These are phyloP conservation scores for Neofusicoccum parvum DNA, from an alignment of 2,329 filamentous ascomycete species.

Conservation along the genomic window DNA sequence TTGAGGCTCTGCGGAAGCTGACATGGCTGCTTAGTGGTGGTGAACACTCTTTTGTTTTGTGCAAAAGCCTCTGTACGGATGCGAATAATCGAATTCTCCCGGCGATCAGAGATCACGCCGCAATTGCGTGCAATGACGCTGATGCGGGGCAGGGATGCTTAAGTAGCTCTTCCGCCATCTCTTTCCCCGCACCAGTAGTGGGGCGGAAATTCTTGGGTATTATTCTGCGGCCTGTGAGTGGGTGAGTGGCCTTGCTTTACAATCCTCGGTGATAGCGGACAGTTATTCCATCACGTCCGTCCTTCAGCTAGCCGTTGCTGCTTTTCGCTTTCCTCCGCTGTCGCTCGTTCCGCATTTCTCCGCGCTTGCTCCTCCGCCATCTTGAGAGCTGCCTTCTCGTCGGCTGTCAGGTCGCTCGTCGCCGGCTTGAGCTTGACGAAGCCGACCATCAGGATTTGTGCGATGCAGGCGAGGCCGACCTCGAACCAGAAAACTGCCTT, in stretches of 20 bases:
- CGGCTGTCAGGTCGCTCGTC: slow-evolving; percentile 22
- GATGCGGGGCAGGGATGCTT: slow-evolving; percentile 6
- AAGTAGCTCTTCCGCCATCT: background rate
- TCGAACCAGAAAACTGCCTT: slow-evolving; percentile 69
- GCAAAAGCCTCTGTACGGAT: too few species aligned
- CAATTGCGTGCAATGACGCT: slow-evolving; percentile 4
- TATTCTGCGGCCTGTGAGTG: background rate
- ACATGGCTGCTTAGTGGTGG: background rate
- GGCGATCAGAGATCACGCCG: background rate
- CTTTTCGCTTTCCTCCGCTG: background rate
- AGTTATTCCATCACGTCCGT: background rate
- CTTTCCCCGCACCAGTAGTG: background rate
- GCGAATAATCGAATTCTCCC: too few species aligned
- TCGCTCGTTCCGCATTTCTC: background rate
- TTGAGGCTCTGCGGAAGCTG: background rate
- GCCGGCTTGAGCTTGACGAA: slow-evolving; percentile 23
- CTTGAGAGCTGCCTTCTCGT: slow-evolving; percentile 20
- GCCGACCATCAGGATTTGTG: slow-evolving; percentile 16
- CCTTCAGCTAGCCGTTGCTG: background rate
- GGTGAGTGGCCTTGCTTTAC: background rate
- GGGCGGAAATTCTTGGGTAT: background rate
- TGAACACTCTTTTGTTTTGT: background rate
- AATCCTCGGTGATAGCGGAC: background rate
- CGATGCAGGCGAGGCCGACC: slow-evolving; percentile 41
- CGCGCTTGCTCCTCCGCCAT: background rate